Base-by-base conservation (phyloP, 495 filamentous ascomycete genomes). In the Monascus purpureus region DNA sequence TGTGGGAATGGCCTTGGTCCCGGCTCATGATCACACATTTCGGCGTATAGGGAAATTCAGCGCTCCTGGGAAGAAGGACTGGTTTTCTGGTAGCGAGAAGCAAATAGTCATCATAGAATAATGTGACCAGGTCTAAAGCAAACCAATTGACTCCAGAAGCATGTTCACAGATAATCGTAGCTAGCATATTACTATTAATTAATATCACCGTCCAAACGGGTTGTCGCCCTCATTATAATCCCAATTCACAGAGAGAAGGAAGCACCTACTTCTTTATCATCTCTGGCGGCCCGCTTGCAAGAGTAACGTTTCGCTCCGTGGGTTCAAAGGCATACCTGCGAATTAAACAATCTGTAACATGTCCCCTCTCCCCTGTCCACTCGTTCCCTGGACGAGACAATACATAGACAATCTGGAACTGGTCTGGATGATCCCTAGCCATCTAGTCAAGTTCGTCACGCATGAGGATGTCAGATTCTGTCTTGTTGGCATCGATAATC, bases 171-270 rank as follows among this genome's bases (percentile, higher is more conserved):
- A n/a, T n/a, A n/a, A n/a, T n/a, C n/a, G n/a, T n/a, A n/a, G n/a
- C n/a, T n/a, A n/a, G n/a, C n/a, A 68, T 62, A 30, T 78, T 77
- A 25, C 22, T n/a, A 25, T n/a, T 25, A 25, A 25, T n/a, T n/a
- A n/a, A 25, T 32, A 25, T 37, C 23, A 55, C 16, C 50, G 52
- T 13, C 51, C 49, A 39, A 52, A 55, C 12, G 47, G 11, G 36
- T 55, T 50, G 20, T 38, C 27, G 17, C 50, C 51, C 33, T 55
- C 38, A 13, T 38, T 17, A 41, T 54, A 51, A 8, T 40, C 50
- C 40, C 41, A 49, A 0, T 45, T 42, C 41, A 35, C 40, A 37
- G n/a, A 58, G 27, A 13, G 34, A 52, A 4, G 55, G 49, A 39
- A 54, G 28, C 15, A 43, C 52, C 13, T 47, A 43, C 25, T 54